Evolutionary conservation across 352 stramenopile genomes (phyloP), one percentile per base, ranked within the genome.

Genomic region (Pythium graminicola): DNA sequence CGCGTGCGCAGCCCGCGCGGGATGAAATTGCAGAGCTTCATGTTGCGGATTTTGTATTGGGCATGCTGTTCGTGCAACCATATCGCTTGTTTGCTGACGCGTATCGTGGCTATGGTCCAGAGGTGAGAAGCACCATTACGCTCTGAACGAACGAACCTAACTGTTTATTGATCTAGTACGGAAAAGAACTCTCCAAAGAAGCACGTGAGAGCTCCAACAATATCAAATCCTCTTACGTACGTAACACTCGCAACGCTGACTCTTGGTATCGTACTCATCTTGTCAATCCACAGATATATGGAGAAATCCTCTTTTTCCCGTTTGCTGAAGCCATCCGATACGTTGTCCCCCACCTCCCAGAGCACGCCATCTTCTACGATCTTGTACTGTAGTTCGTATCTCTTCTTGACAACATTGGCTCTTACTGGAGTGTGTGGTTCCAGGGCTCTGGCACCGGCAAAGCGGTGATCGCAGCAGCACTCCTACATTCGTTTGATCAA

Each of bases 261-360:
- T 27, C 39, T 4, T 33, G 7, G 0, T 11, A 11, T 36, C 4
- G n/a, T 33, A 16, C 19, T 46, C 16, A 7, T 2, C 13, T 27
- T 20, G 28, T 27, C 27, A 7, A 20, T 28, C 13, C 28, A 16
- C 55, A 93, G 82, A 75, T 91, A 36, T 93, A 92, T 40, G 83
- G 83, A 16, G 83, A 93, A 55, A 89, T 93, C 42, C 33, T 77
- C 26, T 93, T 93, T 54, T 92, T 93, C 44, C 80, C 80, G 16
- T 93, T 93, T 54, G 83, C 76, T 1, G 73, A 90, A 20, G 72
- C 76, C 6, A 74, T 93, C 26, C 71, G 72, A 24, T 89, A 60
- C 54, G 62, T 91, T 26, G 72, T 74, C 14, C 67, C 79, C 4
- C 74, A 57, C 7, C 66, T 93, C 11, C 79, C 77, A 1, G 73